Evolutionary conservation across 768 basidiomycete species (phyloP).

Genomic region (Phanerochaete carnosa): DNA sequence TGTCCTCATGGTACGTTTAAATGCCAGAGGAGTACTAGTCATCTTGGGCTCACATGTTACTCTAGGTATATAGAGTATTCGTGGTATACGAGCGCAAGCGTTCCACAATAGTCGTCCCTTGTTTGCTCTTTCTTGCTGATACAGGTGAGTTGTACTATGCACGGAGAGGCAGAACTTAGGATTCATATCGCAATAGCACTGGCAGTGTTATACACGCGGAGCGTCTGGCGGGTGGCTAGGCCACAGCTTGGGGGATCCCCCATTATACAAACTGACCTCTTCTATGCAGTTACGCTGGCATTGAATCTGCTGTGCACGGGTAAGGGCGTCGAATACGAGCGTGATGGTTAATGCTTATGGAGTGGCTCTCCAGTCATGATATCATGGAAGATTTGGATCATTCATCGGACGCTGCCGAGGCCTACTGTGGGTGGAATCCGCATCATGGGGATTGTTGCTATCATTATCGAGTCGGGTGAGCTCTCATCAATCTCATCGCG

Average conservation of each 20-base stretch:
- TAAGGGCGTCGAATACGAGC: conserved; percentile 9
- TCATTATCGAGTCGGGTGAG: conserved; percentile 22
- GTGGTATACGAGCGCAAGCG: conserved; percentile 22
- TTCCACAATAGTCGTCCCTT: conserved; percentile 16
- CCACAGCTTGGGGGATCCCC: conserved; percentile 20
- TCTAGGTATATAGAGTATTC: conserved; percentile 26
- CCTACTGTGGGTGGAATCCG: neutral
- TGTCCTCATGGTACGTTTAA: neutral
- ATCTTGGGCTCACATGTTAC: conserved; percentile 1
- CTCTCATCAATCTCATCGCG: no score
- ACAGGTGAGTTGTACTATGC: no score
- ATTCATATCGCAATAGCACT: no score
- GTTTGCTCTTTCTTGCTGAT: conserved; percentile 24
- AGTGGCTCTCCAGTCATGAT: conserved; percentile 18
- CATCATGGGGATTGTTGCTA: conserved; percentile 11
- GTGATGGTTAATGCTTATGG: neutral
- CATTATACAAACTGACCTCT: conserved; percentile 21
- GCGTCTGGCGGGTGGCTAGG: no score
- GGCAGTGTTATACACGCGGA: no score
- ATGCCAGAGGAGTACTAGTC: neutral
- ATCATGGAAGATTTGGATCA: conserved; percentile 22
- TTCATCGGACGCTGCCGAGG: conserved; percentile 14
- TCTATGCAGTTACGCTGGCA: conserved; percentile 22
- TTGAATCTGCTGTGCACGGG: conserved; percentile 27
- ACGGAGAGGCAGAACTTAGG: no score